Evolutionary conservation across 495 filamentous ascomycete species (phyloP).

Genomic region (Talaromyces proteolyticus): DNA sequence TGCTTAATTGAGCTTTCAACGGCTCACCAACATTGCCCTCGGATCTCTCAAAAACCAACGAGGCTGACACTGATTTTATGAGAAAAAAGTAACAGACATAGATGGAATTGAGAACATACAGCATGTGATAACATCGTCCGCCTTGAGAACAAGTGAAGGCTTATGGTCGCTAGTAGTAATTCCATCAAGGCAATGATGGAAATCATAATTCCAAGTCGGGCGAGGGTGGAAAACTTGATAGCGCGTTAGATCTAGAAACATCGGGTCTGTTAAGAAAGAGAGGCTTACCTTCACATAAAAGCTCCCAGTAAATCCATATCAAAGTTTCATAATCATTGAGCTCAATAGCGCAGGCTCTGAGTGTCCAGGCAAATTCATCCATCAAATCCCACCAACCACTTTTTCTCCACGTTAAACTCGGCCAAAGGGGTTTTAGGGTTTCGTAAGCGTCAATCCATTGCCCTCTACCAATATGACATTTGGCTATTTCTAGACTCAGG

Average conservation of each 20-base stretch:
- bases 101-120: constrained; percentile 33
- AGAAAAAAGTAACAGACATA: background rate
- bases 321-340: constrained; percentile 58
- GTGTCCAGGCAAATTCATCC: constrained; percentile 64
- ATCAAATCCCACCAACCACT: constrained; percentile 80
- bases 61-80: constrained; percentile 47
- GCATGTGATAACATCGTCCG: constrained; percentile 65
- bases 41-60: constrained; percentile 65
- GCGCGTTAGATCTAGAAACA: background rate
- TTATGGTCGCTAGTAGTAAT: constrained; percentile 45
- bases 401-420: constrained; percentile 62
- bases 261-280: background rate
- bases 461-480: constrained; percentile 55
- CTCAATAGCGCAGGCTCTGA: constrained; percentile 66
- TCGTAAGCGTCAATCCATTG: constrained; percentile 62
- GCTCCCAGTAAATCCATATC: constrained; percentile 78
- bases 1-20: constrained; percentile 62
- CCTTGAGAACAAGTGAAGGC: constrained; percentile 57
- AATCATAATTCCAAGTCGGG: constrained; percentile 62
- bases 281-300: constrained; percentile 62
- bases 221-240: constrained; percentile 54
- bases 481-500: constrained; percentile 61
- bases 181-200: constrained; percentile 61
- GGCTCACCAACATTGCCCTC: constrained; percentile 83
- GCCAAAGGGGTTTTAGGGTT: constrained; percentile 67